Evolutionary conservation across 1,139 yeast species (phyloP), one percentile per base, ranked within the genome.

Genomic region (Hemisphaericaspora xylofermentans): DNA sequence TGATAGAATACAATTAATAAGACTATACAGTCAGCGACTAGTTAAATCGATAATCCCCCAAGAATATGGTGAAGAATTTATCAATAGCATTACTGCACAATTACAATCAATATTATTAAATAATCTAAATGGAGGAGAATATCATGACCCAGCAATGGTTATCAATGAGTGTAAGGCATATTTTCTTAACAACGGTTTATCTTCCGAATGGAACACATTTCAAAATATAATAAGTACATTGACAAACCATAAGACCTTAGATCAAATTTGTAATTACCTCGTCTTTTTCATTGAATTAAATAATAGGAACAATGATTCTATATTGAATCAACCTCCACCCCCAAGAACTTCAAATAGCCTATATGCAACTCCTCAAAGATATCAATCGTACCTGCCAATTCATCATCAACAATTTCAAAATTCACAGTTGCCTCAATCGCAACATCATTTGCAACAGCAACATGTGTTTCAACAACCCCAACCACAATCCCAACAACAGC

Each of bases 51-150:
- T 71, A 28, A 61, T 71, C 0, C 78, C 79, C 2, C 35, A 52
- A 1, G 74, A 67, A 33, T 59, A 68, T 39, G 74, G 75, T 0
- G 63, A 63, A 2, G 74, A 66, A 31, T 71, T 65, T 43, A 52
- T 57, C 2, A 66, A 66, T 37, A 62, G 68, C 29, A 53, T 71
- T n/a, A 53, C 63, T 21, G 53, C 47, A 38, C 74, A 69, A 26
- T 45, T 69, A 24, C 49, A 54, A 40, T 41, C 45, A 10, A 35
- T 60, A n/a, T 22, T 43, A 41, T 42, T 48, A 43, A 48, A 38
- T 35, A 27, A 45, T 35, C 41, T 43, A n/a, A n/a, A n/a, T n/a
- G n/a, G n/a, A 38, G 3, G 36, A 10, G 21, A 29, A 36, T 35
- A 29, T 9, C 41, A 47, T 13, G 56, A 57, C 33, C 41, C 59